A percentile compares a stretch with the other conserved stretches of the same genome.
Conservation (phyloP, 2,329 filamentous ascomycete species). For the Aspergillus sp. region DNA sequence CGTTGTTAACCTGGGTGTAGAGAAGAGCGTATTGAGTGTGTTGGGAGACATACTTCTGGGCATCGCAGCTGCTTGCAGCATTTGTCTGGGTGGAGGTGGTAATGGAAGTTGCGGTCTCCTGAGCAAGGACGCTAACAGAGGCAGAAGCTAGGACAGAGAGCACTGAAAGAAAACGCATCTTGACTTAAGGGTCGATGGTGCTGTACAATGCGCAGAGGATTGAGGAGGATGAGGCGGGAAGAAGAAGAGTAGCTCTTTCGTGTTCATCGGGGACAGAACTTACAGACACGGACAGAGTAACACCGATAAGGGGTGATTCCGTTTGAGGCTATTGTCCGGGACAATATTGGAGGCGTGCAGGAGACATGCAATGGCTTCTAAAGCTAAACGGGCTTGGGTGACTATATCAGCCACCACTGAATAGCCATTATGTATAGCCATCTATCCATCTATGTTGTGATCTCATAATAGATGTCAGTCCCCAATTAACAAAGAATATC, state of each 20-base stretch:
- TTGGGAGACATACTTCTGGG: constrained; percentile 10
- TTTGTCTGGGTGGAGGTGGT: background rate
- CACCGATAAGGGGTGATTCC: background rate
- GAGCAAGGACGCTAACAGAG: constrained; percentile 5
- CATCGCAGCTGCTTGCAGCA: constrained; percentile 1
- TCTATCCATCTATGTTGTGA: too few species aligned
- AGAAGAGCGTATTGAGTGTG: background rate
- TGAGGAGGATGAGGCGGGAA: background rate
- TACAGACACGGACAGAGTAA: constrained; percentile 1
- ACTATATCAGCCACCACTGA: background rate
- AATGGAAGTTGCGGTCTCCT: constrained; percentile 1
- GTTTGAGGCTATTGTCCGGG: background rate
- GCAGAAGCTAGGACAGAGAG: constrained; percentile 4
- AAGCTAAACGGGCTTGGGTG: background rate
- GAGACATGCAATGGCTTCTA: background rate
- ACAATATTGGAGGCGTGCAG: background rate
- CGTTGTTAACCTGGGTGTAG: background rate
- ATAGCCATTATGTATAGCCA: too few species aligned
- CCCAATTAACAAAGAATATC: background rate
- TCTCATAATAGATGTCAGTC: too few species aligned
- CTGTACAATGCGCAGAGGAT: too few species aligned
- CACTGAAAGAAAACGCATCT: constrained; percentile 10
- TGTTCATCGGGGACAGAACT: background rate
- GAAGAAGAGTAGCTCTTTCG: background rate
- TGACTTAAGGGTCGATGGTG: background rate